Percentiles rank a stretch among this genome's conserved stretches.
Evolutionary conservation across 768 basidiomycete species (phyloP).

Genomic region (Hericium coralloides): DNA sequence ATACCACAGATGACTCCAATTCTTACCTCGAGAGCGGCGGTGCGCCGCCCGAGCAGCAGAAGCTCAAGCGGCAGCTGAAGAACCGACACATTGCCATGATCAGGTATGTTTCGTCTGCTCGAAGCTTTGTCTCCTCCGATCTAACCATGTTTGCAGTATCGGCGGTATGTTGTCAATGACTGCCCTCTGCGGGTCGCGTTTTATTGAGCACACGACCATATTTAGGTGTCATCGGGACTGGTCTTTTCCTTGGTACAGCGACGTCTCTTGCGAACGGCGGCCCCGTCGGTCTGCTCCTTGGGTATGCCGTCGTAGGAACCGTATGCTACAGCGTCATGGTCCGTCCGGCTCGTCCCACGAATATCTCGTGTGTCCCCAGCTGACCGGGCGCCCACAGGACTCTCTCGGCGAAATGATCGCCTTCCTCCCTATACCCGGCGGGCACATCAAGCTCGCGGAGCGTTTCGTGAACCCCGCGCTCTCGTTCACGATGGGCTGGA

Average conservation of each 20-base stretch:
- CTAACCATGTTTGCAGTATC: conserved; percentile 15
- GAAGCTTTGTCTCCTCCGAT: not conserved
- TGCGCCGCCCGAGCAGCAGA: not conserved
- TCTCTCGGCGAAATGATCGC: conserved; percentile 71
- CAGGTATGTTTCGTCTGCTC: conserved; percentile 32
- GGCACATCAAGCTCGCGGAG: conserved; percentile 71
- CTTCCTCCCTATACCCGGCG: conserved; percentile 70
- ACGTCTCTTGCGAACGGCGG: conserved; percentile 44
- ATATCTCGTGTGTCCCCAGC: too few relatives aligned
- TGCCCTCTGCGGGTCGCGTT: not conserved
- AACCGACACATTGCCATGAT: conserved; percentile 81
- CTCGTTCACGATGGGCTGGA: conserved; percentile 45
- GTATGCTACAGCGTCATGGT: conserved; percentile 71
- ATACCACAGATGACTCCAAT: not conserved
- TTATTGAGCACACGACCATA: not conserved
- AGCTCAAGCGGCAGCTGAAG: conserved; percentile 22
- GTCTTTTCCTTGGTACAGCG: conserved; percentile 35
- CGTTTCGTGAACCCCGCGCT: conserved; percentile 73
- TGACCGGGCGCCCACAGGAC: conserved; percentile 28
- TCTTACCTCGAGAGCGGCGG: not conserved
- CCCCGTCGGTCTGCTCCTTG: conserved; percentile 69
- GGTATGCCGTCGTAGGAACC: conserved; percentile 55
- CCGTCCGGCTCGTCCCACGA: conserved; percentile 5
- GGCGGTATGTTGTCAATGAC: conserved; percentile 15
- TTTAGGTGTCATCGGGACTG: conserved; percentile 32